Base-by-base conservation (phyloP, 2,329 filamentous ascomycete species). In the Trichoderma atroviride region DNA sequence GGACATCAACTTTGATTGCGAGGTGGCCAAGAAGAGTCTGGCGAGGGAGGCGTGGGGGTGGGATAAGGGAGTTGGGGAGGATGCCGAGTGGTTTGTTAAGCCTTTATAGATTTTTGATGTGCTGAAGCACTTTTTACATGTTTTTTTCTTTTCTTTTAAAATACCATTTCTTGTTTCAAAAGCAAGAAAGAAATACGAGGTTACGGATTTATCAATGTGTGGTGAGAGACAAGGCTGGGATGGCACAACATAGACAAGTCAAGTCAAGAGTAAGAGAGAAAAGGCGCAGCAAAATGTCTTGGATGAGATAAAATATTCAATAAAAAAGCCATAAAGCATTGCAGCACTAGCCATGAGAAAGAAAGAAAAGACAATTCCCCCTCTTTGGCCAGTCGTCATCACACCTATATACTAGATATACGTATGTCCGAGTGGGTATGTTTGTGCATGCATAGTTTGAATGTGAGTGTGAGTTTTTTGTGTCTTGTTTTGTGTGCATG, bases 1-100 rank as follows among this genome's bases (percentile, higher is more conserved):
- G 75, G 96, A 99, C 82, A 99, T 99, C 77, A 87, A 88, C 77
- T 87, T 91, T 74, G 96, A 98, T 83, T 97, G 96, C 76, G 88
- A 92, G 75, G 94, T 98, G 68, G 91, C 94, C 55, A 85, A 86
- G 74, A 82, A 84, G 75, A 96, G 93, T 81, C 81, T 99, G 76
- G 85, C 81, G 64, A 83, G 96, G 72, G 81, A 85, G 37, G 85
- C 79, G 29, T 99, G 85, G 87, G 80, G 78, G 61, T 83, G 84
- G 14, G 74, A 75, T 60, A 77, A 80, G 77, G 79, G 67, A 10
- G 55, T 31, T 2, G 35, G 50, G 56, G 59, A 72, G 68, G 80
- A 81, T 58, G 78, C 76, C 3, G 70, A 75, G 58, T 85, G 83
- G 83, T 76, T 84, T 69, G 71, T 80, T 29, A 74, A 76, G 73